phyloP scores from a whole-genome alignment of 768 basidiomycete genomes.

The Russula sp. region DNA sequence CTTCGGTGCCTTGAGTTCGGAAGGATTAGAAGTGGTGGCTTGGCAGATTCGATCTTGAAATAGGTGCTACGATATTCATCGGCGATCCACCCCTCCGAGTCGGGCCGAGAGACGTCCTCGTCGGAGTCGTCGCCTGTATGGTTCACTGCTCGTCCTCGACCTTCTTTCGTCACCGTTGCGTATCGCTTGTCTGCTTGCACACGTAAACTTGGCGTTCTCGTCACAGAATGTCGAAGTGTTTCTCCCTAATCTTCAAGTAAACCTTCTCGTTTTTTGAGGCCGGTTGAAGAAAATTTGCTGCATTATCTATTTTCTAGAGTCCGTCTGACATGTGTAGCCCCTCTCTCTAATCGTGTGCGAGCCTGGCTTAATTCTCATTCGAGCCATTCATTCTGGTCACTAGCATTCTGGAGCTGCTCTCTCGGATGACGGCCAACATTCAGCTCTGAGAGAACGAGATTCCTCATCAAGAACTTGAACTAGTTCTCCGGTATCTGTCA shows the following conservation, averaged over 20 bases:
- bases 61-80: no score
- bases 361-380: constrained; percentile 64
- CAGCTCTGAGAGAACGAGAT: constrained; percentile 50
- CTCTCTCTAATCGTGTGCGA: constrained; percentile 62
- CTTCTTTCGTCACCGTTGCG: constrained; percentile 65
- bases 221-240: neutral
- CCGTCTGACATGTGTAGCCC: constrained; percentile 51
- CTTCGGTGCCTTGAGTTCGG: no score
- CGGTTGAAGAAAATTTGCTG: constrained; percentile 49
- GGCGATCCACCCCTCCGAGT: no score
- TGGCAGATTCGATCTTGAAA: no score
- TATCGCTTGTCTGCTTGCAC: constrained; percentile 43
- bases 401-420: constrained; percentile 42
- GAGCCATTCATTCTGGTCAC: constrained; percentile 50
- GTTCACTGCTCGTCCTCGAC: neutral
- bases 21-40: no score
- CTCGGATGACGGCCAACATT: no score
- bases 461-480: constrained; percentile 54
- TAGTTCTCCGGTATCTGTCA: constrained; percentile 53
- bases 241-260: constrained; percentile 33
- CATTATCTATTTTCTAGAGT: constrained; percentile 66
- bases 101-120: no score
- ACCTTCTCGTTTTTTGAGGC: constrained; percentile 52
- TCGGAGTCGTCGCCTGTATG: constrained; percentile 30
- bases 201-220: neutral